These are phyloP conservation scores for Ophiocytium majus DNA, from an alignment of 352 stramenopile genomes.

Conservation along the genomic window DNA sequence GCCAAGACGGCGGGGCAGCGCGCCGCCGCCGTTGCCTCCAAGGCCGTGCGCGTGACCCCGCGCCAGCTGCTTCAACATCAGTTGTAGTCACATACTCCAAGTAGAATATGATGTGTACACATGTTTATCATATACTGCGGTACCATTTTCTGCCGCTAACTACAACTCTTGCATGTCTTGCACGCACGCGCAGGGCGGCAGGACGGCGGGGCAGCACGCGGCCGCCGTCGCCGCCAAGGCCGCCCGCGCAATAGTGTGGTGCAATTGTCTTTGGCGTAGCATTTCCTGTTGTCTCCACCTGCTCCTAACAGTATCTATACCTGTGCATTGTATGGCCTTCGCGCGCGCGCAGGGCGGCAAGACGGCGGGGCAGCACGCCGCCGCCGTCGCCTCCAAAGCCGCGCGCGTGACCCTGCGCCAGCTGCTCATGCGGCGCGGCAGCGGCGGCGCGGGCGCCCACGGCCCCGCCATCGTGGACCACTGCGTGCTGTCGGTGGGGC, in stretches of 20 bases:
- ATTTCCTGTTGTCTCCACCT: neutral
- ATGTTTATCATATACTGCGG: no score
- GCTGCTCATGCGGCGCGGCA: conserved; percentile 51
- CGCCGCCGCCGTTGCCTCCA: conserved; percentile 16
- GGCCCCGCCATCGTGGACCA: conserved; percentile 59
- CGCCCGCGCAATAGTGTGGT: conserved; percentile 28
- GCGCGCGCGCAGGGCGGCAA: conserved; percentile 6
- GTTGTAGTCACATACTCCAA: no score
- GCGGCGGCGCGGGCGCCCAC: conserved; percentile 43
- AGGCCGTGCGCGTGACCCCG: conserved; percentile 34
- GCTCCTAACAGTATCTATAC: conserved; percentile 7
- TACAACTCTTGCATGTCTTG: no score
- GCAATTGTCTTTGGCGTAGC: no score
- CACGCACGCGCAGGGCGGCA: neutral
- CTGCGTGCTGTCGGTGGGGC: conserved; percentile 50
- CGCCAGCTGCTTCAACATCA: conserved; percentile 52
- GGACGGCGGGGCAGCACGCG: neutral
- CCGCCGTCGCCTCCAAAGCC: conserved; percentile 26
- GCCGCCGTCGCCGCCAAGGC: conserved; percentile 26
- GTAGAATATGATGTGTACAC: no score
- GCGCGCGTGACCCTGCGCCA: conserved; percentile 43
- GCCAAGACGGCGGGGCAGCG: neutral
- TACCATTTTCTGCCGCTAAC: no score
- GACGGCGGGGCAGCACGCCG: neutral
- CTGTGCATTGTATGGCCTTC: no score